A percentile compares a stretch with the other conserved stretches of the same genome.
Evolutionary conservation across 768 basidiomycete species (phyloP).

Genomic region (Trametes sanguinea): DNA sequence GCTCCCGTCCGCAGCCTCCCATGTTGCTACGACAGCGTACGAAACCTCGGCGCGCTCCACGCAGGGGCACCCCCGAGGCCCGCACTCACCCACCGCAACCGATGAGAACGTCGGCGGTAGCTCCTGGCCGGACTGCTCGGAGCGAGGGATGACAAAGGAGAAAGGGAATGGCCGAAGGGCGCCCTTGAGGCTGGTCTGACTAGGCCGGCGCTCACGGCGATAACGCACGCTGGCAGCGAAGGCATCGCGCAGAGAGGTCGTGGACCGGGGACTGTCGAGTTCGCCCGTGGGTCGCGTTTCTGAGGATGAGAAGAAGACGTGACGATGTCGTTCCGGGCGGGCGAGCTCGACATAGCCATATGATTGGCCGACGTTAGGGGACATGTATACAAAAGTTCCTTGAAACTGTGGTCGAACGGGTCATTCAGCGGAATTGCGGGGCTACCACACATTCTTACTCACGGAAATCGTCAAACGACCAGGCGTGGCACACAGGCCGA

Average conservation of each 20-base stretch:
- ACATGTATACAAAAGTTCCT: slow-evolving; percentile 55
- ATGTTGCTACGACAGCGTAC: slow-evolving; percentile 57
- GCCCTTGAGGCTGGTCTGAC: slow-evolving; percentile 21
- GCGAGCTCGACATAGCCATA: slow-evolving; percentile 21
- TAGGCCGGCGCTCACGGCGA: slow-evolving; percentile 22
- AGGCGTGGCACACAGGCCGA: slow-evolving; percentile 45
- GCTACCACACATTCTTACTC: slow-evolving; percentile 16
- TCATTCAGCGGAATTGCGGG: background rate
- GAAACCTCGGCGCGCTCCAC: slow-evolving; percentile 46
- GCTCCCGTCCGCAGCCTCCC: slow-evolving; percentile 57
- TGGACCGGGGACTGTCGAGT: slow-evolving; percentile 26
- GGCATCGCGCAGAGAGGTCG: slow-evolving; percentile 30
- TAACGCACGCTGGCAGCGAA: slow-evolving; percentile 30
- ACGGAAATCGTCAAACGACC: slow-evolving; percentile 65
- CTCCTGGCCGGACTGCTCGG: slow-evolving; percentile 52
- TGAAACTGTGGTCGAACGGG: slow-evolving; percentile 48
- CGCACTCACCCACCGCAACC: slow-evolving; percentile 34
- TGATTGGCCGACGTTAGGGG: slow-evolving; percentile 24
- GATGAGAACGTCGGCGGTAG: slow-evolving; percentile 61
- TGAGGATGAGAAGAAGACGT: slow-evolving; percentile 32
- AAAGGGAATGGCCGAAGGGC: slow-evolving; percentile 44
- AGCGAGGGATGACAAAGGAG: slow-evolving; percentile 56
- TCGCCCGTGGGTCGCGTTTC: slow-evolving; percentile 27
- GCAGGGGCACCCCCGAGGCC: slow-evolving; percentile 28
- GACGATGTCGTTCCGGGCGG: slow-evolving; percentile 27